Evolutionary conservation across 495 filamentous ascomycete genomes (phyloP), one percentile per base, ranked within the genome.

Genomic region (Neurospora tetrasperma): DNA sequence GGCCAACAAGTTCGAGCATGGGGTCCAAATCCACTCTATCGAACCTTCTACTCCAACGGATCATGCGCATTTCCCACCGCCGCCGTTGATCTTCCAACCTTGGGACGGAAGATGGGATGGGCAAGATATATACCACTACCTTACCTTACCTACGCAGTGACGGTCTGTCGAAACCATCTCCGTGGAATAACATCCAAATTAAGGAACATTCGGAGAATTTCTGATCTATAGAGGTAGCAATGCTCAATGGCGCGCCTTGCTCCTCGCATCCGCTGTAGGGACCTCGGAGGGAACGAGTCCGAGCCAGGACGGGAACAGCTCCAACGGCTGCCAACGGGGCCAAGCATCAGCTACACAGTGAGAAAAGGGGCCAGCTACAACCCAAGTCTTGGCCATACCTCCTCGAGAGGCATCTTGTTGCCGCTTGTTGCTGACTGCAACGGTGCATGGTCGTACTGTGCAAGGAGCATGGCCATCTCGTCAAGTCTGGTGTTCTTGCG

Each of bases 261-360:
- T 77, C 74, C 74, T 74, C 70, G 41, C 74, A 66, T 41, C 79
- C 70, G 10, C 40, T 78, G 76, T 71, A 72, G 78, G 69, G 6
- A 74, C 70, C 74, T 69, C 79, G 79, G 79, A 78, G 76, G 75
- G 41, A 43, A 70, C 74, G 59, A 7, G 20, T 77, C 79, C 78
- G 76, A 3, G 23, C 23, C 74, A 41, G 43, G 27, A 59, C 12
- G 27, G 54, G 62, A 48, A 35, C 31, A 66, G 54, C 69, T 35
- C 38, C 31, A 40, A 71, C 70, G 31, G 23, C 42, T 12, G 4
- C 27, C 43, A 31, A 46, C 68, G 70, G 69, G 69, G 70, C 48
- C 71, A 73, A 38, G 71, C 42, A 11, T 38, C 20, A 42, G 27
- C 38, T 42, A 62, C 40, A 74, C 74, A 62, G 71, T 62, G 43